Percentiles rank a stretch among this genome's conserved stretches.
Evolutionary conservation across 768 basidiomycete species (phyloP).

Genomic region (Wakefieldia striispora): DNA sequence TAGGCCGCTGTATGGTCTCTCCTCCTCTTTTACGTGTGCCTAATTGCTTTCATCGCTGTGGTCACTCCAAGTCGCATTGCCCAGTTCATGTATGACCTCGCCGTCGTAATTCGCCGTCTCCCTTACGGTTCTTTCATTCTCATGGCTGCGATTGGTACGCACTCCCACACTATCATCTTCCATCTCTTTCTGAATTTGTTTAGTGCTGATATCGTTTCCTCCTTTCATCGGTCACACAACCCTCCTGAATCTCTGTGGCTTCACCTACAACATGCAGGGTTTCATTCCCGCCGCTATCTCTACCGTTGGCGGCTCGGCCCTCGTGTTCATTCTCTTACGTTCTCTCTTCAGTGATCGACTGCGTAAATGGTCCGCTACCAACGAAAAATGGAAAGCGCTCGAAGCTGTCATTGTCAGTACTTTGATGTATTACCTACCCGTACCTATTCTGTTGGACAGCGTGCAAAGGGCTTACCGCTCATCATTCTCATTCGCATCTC

Average conservation of each 20-base stretch:
- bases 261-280: slow-evolving; percentile 80
- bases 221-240: slow-evolving; percentile 32
- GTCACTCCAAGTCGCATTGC: slow-evolving; percentile 65
- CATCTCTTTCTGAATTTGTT: slow-evolving; percentile 30
- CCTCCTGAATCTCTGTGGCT: slow-evolving; percentile 65
- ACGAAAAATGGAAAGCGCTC: slow-evolving; percentile 74
- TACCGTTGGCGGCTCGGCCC: slow-evolving; percentile 63
- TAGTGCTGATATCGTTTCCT: slow-evolving; percentile 32
- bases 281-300: slow-evolving; percentile 60
- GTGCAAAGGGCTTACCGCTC: slow-evolving; percentile 73
- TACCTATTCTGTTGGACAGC: slow-evolving; percentile 36
- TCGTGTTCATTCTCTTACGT: slow-evolving; percentile 61
- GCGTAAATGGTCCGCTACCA: slow-evolving; percentile 56
- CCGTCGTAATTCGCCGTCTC: slow-evolving; percentile 56
- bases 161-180: slow-evolving; percentile 53
- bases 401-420: slow-evolving; percentile 67
- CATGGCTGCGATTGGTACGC: slow-evolving; percentile 49
- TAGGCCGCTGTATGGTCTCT: slow-evolving; percentile 58
- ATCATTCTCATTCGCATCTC: slow-evolving; percentile 80
- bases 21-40: slow-evolving; percentile 51
- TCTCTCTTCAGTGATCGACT: slow-evolving; percentile 55
- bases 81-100: slow-evolving; percentile 68
- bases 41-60: slow-evolving; percentile 44
- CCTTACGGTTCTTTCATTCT: slow-evolving; percentile 64
- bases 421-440: neutral